A percentile compares a stretch with the other conserved stretches of the same genome.
These are phyloP conservation scores for Pseudonitzschia delicatissima DNA, from an alignment of 108 stramenopile species.

Conservation along the genomic window DNA sequence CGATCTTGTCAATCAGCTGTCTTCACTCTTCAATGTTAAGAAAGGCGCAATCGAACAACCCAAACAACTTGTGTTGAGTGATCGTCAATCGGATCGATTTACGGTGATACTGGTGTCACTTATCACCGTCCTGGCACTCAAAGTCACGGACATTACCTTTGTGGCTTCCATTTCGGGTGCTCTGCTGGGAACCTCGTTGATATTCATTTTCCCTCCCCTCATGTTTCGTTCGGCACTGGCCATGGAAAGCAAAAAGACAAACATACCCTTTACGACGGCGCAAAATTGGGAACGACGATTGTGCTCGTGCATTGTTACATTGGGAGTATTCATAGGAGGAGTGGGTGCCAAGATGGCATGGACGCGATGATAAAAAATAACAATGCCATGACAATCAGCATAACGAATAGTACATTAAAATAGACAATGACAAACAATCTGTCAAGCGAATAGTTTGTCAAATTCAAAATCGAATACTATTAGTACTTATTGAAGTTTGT, in stretches of 20 bases:
- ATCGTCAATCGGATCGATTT: slow-evolving; percentile 18
- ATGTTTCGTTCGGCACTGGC: slow-evolving; percentile 56
- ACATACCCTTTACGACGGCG: not conserved
- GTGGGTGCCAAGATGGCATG: slow-evolving; percentile 55
- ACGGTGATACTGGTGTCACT: slow-evolving; percentile 46
- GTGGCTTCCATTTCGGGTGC: slow-evolving; percentile 86
- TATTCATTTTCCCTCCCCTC: slow-evolving; percentile 88
- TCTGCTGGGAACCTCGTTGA: slow-evolving; percentile 82
- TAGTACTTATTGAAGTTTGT: too few species aligned
- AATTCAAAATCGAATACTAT: too few species aligned
- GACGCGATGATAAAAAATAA: not conserved
- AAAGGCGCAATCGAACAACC: slow-evolving; percentile 3
- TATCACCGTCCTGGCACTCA: slow-evolving; percentile 55
- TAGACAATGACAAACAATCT: too few species aligned
- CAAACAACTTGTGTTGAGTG: slow-evolving; percentile 27
- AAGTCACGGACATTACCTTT: slow-evolving; percentile 72
- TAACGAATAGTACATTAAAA: too few species aligned
- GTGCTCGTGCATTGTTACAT: not conserved
- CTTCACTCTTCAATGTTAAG: not conserved
- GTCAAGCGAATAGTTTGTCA: too few species aligned
- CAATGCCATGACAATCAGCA: too few species aligned
- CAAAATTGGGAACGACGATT: not conserved
- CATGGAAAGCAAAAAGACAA: not conserved
- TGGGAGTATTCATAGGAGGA: slow-evolving; percentile 45
- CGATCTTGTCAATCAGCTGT: slow-evolving; percentile 40